phyloP scores from a whole-genome alignment of 371 early-diverging fungal genomes.

The Mucor mucedo region DNA sequence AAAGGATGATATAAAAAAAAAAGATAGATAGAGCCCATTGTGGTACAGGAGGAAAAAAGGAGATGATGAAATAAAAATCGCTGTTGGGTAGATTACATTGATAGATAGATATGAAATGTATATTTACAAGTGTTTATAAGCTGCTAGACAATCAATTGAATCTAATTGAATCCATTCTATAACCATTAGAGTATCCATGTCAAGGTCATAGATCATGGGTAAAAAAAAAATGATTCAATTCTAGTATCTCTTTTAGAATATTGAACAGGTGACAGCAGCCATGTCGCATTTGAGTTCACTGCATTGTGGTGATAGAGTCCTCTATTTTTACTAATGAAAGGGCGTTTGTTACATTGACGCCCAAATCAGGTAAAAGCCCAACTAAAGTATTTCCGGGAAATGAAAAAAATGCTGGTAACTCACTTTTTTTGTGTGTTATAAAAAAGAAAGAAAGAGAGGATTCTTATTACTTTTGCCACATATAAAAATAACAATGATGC shows the following conservation, averaged over 20 bases:
- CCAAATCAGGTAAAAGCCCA: conserved; percentile 58
- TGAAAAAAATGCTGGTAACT: conserved; percentile 2
- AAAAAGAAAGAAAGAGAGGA: not conserved
- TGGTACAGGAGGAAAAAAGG: conserved; percentile 78
- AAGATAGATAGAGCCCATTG: conserved; percentile 50
- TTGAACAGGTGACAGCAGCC: conserved; percentile 58
- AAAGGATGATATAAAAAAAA: no score
- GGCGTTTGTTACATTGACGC: conserved; percentile 64
- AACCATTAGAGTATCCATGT: conserved; percentile 71
- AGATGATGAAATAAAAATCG: conserved; percentile 59
- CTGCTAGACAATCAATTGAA: conserved; percentile 38
- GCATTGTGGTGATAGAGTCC: conserved; percentile 74
- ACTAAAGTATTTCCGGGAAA: conserved; percentile 1
- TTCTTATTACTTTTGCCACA: not conserved
- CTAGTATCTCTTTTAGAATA: not conserved
- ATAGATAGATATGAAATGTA: no score
- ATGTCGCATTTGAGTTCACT: conserved; percentile 87
- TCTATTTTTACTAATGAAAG: conserved; percentile 78
- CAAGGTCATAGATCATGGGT: conserved; percentile 96
- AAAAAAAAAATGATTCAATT: not conserved
- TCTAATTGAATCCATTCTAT: not conserved
- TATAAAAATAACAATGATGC: not conserved
- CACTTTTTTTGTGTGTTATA: not conserved
- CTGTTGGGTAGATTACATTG: no score
- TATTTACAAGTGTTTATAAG: conserved; percentile 49